Conservation (phyloP, 805 yeast species). For the Candida glaebosa region DNA sequence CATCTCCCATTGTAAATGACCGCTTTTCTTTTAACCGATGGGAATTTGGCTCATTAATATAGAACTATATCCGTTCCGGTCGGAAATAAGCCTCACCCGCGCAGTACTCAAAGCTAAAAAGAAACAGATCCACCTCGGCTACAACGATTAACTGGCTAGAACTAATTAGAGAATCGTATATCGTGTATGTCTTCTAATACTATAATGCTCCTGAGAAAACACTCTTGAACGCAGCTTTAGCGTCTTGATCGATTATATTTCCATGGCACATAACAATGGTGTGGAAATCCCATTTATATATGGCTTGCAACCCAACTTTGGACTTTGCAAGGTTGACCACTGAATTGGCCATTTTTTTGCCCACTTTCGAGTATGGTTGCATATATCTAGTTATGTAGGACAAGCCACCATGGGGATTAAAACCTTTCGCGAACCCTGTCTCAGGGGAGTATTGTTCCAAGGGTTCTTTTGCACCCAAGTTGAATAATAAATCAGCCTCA, state of each 20-base stretch:
- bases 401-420: slow-evolving; percentile 44
- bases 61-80: not conserved
- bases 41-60: not conserved
- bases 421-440: slow-evolving; percentile 42
- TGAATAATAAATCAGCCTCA: slow-evolving; percentile 61
- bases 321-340: slow-evolving; percentile 16
- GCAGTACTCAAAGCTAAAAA: not conserved
- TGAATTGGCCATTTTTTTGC: slow-evolving; percentile 24
- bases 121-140: not conserved
- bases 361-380: slow-evolving; percentile 39
- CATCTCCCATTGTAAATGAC: slow-evolving; percentile 1
- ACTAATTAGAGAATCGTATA: no score
- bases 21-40: not conserved
- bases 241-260: slow-evolving; percentile 43
- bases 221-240: slow-evolving; percentile 23
- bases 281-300: slow-evolving; percentile 44
- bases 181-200: not conserved
- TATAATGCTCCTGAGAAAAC: slow-evolving; percentile 9
- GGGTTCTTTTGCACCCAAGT: slow-evolving; percentile 40
- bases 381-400: slow-evolving; percentile 37
- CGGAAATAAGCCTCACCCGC: not conserved
- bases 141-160: no score
- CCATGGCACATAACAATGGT: slow-evolving; percentile 61
- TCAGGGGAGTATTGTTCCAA: slow-evolving; percentile 42
- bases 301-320: slow-evolving; percentile 21